A percentile compares a stretch with the other conserved stretches of the same genome.
Evolutionary conservation across 2,329 filamentous ascomycete genomes (phyloP).

Genomic region (Aspergillus sp.): DNA sequence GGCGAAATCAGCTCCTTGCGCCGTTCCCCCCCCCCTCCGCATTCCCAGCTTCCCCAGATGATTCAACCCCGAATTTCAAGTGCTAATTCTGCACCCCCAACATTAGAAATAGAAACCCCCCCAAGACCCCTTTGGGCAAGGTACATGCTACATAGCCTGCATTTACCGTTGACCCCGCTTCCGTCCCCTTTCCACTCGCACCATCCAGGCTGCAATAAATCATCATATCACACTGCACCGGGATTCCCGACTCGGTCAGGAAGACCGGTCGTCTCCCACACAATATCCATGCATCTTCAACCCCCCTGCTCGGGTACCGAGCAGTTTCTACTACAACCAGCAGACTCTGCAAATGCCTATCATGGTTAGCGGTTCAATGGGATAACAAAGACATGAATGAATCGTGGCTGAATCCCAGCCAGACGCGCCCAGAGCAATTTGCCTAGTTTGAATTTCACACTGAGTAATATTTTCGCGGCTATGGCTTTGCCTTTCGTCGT

Average conservation of each 20-base stretch:
- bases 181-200: not conserved
- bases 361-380: not conserved
- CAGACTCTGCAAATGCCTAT: too few relatives aligned
- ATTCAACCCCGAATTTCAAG: not conserved
- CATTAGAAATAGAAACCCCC: not conserved
- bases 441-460: not conserved
- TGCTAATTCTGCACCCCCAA: not conserved
- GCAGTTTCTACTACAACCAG: not conserved
- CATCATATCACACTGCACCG: not conserved
- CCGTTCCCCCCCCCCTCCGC: not conserved
- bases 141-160: not conserved
- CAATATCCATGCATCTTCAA: not conserved
- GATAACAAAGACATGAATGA: not conserved
- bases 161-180: not conserved
- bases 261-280: not conserved
- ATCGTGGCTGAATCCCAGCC: not conserved
- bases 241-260: not conserved
- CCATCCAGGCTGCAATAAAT: not conserved
- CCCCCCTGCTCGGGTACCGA: slow-evolving; percentile 3
- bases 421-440: not conserved
- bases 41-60: not conserved
- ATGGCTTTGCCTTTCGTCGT: not conserved
- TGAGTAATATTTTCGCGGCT: not conserved
- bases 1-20: not conserved
- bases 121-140: not conserved